These are phyloP conservation scores for Kwoniella dendrophila DNA, from an alignment of 768 basidiomycete genomes.

Conservation along the genomic window DNA sequence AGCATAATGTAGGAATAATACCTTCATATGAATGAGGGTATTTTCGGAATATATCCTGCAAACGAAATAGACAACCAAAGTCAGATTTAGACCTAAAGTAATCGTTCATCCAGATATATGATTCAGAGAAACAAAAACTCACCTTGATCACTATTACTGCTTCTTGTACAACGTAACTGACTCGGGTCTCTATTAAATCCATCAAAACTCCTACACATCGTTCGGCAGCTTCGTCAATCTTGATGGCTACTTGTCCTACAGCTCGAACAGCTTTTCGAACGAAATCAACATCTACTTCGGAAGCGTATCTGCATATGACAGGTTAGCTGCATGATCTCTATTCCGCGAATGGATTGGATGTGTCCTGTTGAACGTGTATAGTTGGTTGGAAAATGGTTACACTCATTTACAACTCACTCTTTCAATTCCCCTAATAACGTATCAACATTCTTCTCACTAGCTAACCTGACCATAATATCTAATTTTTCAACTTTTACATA, in stretches of 20 bases:
- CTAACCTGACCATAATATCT: slow-evolving; percentile 96
- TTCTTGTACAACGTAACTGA: slow-evolving; percentile 97
- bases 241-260: slow-evolving; percentile 93
- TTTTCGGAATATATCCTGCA: slow-evolving; percentile 94
- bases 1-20: slow-evolving; percentile 90
- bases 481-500: slow-evolving; percentile 98
- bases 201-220: slow-evolving; percentile 91
- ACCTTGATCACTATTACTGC: slow-evolving; percentile 99
- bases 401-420: slow-evolving; percentile 84
- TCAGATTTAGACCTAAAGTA: too few species aligned
- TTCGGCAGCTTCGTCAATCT: slow-evolving; percentile 89
- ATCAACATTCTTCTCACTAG: slow-evolving; percentile 88
- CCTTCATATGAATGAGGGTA: slow-evolving; percentile 96
- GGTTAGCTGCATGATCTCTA: too few species aligned
- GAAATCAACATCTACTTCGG: slow-evolving; percentile 98
- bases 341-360: too few species aligned
- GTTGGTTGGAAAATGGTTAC: too few species aligned
- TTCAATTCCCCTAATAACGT: slow-evolving; percentile 92
- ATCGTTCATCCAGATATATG: too few species aligned
- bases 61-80: too few species aligned
- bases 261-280: slow-evolving; percentile 92
- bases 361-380: too few species aligned
- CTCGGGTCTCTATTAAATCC: slow-evolving; percentile 86
- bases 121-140: slow-evolving; percentile 29
- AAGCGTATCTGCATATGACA: slow-evolving; percentile 82